Percentiles rank a stretch among this genome's conserved stretches.
Evolutionary conservation across 2,329 filamentous ascomycete genomes (phyloP).

Genomic region (Rugonectria rugulosa): DNA sequence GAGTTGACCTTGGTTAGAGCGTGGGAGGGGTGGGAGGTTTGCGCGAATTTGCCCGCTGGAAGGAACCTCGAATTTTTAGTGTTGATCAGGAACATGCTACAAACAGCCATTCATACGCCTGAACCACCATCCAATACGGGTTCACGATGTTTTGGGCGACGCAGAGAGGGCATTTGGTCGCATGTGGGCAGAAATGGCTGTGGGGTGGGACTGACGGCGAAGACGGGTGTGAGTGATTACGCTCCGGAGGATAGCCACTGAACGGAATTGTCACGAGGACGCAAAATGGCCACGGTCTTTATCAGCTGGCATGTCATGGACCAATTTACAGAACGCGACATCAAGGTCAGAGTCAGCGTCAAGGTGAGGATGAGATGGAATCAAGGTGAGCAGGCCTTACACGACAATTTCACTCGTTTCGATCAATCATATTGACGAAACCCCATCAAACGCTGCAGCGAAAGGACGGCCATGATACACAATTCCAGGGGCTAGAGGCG

Average conservation of each 20-base stretch:
- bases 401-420: background rate
- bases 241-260: constrained; percentile 4
- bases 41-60: constrained; percentile 33
- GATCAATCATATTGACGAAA: no score
- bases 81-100: constrained; percentile 21
- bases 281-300: constrained; percentile 1
- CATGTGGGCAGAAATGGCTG: constrained; percentile 4
- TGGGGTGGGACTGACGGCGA: constrained; percentile 10
- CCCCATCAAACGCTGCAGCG: background rate
- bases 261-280: constrained; percentile 5
- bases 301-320: background rate
- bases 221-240: constrained; percentile 1
- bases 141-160: constrained; percentile 13
- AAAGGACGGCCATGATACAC: constrained; percentile 8
- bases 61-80: constrained; percentile 12
- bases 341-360: background rate
- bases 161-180: constrained; percentile 2
- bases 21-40: constrained; percentile 21
- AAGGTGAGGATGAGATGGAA: background rate
- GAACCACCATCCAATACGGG: constrained; percentile 28
- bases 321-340: background rate
- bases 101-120: constrained; percentile 23
- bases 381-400: background rate
- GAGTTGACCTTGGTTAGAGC: constrained; percentile 16
- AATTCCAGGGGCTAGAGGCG: constrained; percentile 14